Percentiles rank a stretch among this genome's conserved stretches.
These are phyloP conservation scores for Ilyonectria robusta DNA, from an alignment of 2,329 filamentous ascomycete genomes.

Conservation along the genomic window DNA sequence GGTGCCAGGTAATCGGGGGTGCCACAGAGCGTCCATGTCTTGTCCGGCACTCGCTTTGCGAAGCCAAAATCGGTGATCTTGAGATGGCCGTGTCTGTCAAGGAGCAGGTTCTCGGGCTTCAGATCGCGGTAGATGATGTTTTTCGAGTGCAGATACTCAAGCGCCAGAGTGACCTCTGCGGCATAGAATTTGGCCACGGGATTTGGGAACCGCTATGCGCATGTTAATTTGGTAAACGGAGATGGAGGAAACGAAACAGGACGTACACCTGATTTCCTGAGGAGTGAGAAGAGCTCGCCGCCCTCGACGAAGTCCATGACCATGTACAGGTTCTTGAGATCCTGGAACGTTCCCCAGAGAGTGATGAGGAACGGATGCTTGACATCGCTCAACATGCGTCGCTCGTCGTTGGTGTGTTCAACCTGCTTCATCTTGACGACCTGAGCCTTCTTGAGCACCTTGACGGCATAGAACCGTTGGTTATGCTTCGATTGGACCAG, in stretches of 20 bases:
- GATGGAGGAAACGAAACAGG: not conserved
- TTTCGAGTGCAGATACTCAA: slow-evolving; percentile 94
- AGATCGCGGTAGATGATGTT: slow-evolving; percentile 98
- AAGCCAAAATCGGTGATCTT: slow-evolving; percentile 99
- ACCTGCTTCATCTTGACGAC: slow-evolving; percentile 99
- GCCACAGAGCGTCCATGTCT: slow-evolving; percentile 98
- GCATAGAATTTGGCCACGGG: slow-evolving; percentile 99
- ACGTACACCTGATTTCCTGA: slow-evolving; percentile 91
- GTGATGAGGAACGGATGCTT: slow-evolving; percentile 99
- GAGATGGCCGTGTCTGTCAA: slow-evolving; percentile 93
- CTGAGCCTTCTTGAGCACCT: slow-evolving; percentile 98
- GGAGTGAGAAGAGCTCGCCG: slow-evolving; percentile 94
- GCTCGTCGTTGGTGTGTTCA: slow-evolving; percentile 98
- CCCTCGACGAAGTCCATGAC: slow-evolving; percentile 99
- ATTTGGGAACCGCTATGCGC: slow-evolving; percentile 89
- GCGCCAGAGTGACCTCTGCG: slow-evolving; percentile 93
- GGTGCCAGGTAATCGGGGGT: slow-evolving; percentile 98
- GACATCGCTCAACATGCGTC: slow-evolving; percentile 94
- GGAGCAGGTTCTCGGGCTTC: slow-evolving; percentile 93
- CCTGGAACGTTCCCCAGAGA: slow-evolving; percentile 98
- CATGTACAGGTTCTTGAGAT: slow-evolving; percentile 97
- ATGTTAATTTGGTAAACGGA: slow-evolving; percentile 20
- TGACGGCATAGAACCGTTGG: slow-evolving; percentile 97
- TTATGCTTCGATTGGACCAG: slow-evolving; percentile 98
- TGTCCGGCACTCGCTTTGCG: slow-evolving; percentile 97